phyloP scores from a whole-genome alignment of 148 eudicot species.

The Cornus suecica region DNA sequence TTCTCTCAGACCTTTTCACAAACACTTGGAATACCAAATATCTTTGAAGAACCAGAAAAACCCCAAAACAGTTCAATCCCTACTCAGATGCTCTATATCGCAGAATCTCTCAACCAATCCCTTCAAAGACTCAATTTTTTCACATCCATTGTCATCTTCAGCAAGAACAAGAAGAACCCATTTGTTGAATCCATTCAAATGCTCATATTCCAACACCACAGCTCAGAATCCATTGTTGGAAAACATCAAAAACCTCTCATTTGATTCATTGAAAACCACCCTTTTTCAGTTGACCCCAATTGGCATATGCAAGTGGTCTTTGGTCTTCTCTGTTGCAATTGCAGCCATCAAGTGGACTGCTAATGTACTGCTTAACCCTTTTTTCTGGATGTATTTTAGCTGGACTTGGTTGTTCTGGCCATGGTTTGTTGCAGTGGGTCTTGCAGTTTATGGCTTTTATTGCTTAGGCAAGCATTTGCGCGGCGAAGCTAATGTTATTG shows the following conservation, averaged over 20 bases:
- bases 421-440: constrained; percentile 62
- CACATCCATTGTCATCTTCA: constrained; percentile 1
- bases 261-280: constrained; percentile 38
- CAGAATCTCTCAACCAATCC: neutral
- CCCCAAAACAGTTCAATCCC: neutral
- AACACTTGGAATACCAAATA: constrained; percentile 47
- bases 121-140: constrained; percentile 4
- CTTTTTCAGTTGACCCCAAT: constrained; percentile 49
- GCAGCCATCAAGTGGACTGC: constrained; percentile 49
- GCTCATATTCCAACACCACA: constrained; percentile 33
- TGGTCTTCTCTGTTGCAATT: constrained; percentile 35
- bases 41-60: neutral
- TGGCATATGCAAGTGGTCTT: constrained; percentile 43
- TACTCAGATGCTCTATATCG: neutral
- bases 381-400: constrained; percentile 89
- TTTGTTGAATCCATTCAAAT: constrained; percentile 30
- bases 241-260: constrained; percentile 30
- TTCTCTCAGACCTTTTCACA: constrained; percentile 68
- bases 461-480: constrained; percentile 45
- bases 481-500: constrained; percentile 51
- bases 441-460: constrained; percentile 55
- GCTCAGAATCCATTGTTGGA: constrained; percentile 23
- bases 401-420: constrained; percentile 98
- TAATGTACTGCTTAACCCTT: constrained; percentile 53
- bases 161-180: constrained; percentile 16